These are phyloP conservation scores for Agastache rugosa DNA, from an alignment of 257 asterid species.

Conservation along the genomic window DNA sequence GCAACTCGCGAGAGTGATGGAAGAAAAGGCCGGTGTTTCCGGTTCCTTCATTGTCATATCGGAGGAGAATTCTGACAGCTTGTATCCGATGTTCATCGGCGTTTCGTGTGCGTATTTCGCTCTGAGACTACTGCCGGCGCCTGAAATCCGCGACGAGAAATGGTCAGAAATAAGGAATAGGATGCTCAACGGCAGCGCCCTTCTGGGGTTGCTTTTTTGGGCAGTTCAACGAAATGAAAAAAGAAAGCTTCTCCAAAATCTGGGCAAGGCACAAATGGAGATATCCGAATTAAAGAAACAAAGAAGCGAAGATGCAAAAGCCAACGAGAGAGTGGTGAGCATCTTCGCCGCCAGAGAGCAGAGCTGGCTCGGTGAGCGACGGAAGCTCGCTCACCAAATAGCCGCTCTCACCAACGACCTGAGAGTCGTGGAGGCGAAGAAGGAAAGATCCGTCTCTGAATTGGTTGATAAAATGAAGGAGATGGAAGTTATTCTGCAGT, in stretches of 20 bases:
- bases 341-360: slow-evolving; percentile 82
- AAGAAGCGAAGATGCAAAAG: slow-evolving; percentile 84
- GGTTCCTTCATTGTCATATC: slow-evolving; percentile 42
- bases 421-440: slow-evolving; percentile 50
- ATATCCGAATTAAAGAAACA: slow-evolving; percentile 55
- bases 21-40: slow-evolving; percentile 53
- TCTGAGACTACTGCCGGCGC: slow-evolving; percentile 54
- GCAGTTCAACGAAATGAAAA: slow-evolving; percentile 51
- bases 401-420: slow-evolving; percentile 56
- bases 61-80: slow-evolving; percentile 48
- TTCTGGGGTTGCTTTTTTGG: slow-evolving; percentile 71
- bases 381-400: slow-evolving; percentile 65
- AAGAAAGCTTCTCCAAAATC: slow-evolving; percentile 46
- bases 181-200: slow-evolving; percentile 68
- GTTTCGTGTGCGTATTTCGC: slow-evolving; percentile 76
- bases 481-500: slow-evolving; percentile 43
- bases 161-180: slow-evolving; percentile 57
- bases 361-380: slow-evolving; percentile 74
- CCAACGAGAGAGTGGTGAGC: slow-evolving; percentile 79
- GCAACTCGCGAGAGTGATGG: slow-evolving; percentile 51
- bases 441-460: slow-evolving; percentile 48
- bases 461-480: slow-evolving; percentile 58
- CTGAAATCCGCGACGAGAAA: slow-evolving; percentile 46
- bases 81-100: slow-evolving; percentile 63
- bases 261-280: slow-evolving; percentile 52